Percentiles rank a stretch among this genome's conserved stretches.
These are phyloP conservation scores for Nakazawaea wyomingensis DNA, from an alignment of 805 yeast genomes.

Conservation along the genomic window DNA sequence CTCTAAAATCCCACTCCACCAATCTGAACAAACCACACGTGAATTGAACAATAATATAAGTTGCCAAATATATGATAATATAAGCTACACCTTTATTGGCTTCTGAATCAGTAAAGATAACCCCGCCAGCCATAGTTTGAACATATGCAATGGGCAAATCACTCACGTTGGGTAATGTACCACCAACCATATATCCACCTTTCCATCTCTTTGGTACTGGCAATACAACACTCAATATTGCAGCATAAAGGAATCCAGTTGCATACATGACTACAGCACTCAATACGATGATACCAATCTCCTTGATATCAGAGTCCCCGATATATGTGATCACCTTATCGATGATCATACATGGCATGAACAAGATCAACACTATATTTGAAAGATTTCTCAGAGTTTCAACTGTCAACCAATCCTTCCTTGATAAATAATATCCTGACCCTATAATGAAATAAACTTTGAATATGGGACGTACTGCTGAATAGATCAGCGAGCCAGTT, in stretches of 20 bases:
- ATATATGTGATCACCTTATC: constrained; percentile 58
- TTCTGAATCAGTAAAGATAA: constrained; percentile 27
- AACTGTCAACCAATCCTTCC: constrained; percentile 52
- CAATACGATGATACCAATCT: constrained; percentile 58
- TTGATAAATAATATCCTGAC: constrained; percentile 60
- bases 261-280: constrained; percentile 52
- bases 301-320: constrained; percentile 59
- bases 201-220: constrained; percentile 64
- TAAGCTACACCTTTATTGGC: constrained; percentile 41
- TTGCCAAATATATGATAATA: constrained; percentile 51
- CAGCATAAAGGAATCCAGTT: constrained; percentile 21
- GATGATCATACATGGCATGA: constrained; percentile 65
- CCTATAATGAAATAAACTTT: constrained; percentile 69
- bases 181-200: constrained; percentile 67
- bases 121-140: constrained; percentile 52
- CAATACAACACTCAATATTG: constrained; percentile 21
- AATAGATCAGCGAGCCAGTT: constrained; percentile 31
- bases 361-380: constrained; percentile 53
- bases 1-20: constrained; percentile 46
- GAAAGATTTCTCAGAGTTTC: constrained; percentile 60
- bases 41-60: constrained; percentile 47
- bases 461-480: constrained; percentile 72
- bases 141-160: constrained; percentile 76
- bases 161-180: constrained; percentile 68
- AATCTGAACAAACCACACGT: constrained; percentile 46